Conservation (phyloP, 139 green algal species). For the Chlamydomonas schloesseri region DNA sequence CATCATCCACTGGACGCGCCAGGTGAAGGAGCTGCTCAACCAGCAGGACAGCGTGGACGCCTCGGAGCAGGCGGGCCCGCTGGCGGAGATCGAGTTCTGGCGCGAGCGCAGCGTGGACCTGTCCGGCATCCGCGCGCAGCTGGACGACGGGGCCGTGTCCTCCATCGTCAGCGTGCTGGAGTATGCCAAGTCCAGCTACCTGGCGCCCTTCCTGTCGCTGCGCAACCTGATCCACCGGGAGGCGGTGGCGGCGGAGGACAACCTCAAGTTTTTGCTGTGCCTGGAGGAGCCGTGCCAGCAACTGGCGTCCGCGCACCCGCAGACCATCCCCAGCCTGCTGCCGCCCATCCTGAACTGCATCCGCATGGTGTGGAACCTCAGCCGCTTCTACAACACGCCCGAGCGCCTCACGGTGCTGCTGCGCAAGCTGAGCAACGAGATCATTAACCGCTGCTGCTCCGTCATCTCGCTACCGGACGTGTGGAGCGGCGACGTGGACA, state of each 20-base stretch:
- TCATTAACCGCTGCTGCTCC: slow-evolving; percentile 88
- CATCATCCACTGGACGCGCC: slow-evolving; percentile 89
- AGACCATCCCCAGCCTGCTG: slow-evolving; percentile 79
- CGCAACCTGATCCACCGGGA: slow-evolving; percentile 81
- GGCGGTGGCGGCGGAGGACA: slow-evolving; percentile 85
- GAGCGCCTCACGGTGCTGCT: slow-evolving; percentile 88
- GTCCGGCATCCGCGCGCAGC: slow-evolving; percentile 68
- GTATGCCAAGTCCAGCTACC: slow-evolving; percentile 80
- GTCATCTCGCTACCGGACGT: slow-evolving; percentile 78
- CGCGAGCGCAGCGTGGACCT: slow-evolving; percentile 80
- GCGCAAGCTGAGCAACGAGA: slow-evolving; percentile 86
- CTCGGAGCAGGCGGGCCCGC: slow-evolving; percentile 71
- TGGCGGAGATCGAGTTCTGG: slow-evolving; percentile 93
- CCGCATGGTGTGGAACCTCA: slow-evolving; percentile 89
- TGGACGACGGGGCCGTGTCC: slow-evolving; percentile 46
- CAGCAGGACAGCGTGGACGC: slow-evolving; percentile 63
- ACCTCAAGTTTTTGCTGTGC: slow-evolving; percentile 83
- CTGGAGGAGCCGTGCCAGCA: slow-evolving; percentile 83
- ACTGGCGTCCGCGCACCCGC: slow-evolving; percentile 46
- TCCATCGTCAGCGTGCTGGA: slow-evolving; percentile 78
- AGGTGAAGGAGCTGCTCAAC: slow-evolving; percentile 87
- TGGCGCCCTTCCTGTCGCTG: slow-evolving; percentile 82
- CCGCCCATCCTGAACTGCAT: slow-evolving; percentile 83
- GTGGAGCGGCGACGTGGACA: slow-evolving; percentile 72
- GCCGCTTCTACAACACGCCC: slow-evolving; percentile 88